Evolutionary conservation across 2,329 filamentous ascomycete species (phyloP), one percentile per base, ranked within the genome.

Genomic region (Monosporascus ibericus): DNA sequence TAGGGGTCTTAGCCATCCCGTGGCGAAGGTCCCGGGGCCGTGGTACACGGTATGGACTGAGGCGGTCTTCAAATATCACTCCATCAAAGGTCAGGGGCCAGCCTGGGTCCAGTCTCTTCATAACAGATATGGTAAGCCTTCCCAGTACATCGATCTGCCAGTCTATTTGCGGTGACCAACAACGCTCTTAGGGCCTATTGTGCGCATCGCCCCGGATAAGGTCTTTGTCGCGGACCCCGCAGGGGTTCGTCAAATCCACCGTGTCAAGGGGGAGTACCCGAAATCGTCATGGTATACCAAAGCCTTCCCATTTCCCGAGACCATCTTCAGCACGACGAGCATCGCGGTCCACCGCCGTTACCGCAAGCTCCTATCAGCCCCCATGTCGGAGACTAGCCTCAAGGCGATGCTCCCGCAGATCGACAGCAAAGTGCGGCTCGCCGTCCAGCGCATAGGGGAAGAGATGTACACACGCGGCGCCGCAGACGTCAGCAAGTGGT

Each of bases 401-500:
- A 65, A 68, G 44, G 11, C 44, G 1, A 61, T 67, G 39, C 60
- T 70, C 20, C 58, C 60, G 0, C 51, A 68, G 37, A 65, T 80
- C 18, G 54, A 67, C 3, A 53, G 53, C 1, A 71, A 69, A n/a
- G 66, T 72, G 0, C 58, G 66, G 0, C 59, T 76, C 6, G 65
- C 74, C 1, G 68, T 81, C 1, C 37, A 66, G 2, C 67, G 67
- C 36, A 79, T 81, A n/a, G 61, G 53, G 0, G 63, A 71, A 27
- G 77, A 81, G 47, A 65, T 69, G 38, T 48, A 61, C 18, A 51
- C 56, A 0, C 57, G 53, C 14, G 76, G 74, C 0, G 64, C 54
- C 0, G 68, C 65, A 0, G 78, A 84, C 53, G 60, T 82, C 0
- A 68, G 73, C 52, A 79, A 80, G 51, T 82, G 79, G 79, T 79